Base-by-base conservation (phyloP, 176 grass and related monocot species). In the Aegilops sharonensis region DNA sequence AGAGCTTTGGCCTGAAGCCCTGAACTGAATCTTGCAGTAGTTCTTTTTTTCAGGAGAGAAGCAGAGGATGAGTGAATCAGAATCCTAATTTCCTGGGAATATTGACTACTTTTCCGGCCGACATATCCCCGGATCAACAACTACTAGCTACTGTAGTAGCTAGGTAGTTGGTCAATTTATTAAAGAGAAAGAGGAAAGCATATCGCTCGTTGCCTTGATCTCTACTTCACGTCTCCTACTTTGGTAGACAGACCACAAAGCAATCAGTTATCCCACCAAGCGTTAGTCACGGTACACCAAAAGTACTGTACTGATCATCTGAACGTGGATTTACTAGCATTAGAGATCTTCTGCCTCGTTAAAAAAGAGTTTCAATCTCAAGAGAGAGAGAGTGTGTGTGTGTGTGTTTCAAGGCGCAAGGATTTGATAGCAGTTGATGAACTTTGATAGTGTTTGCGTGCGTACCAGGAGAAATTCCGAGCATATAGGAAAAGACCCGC, bases 211-310 rank as follows among this genome's bases (percentile, higher is more conserved):
- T 87, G 67, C 75, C 80, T 87, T 91, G 60, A 17, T 91, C 80
- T 84, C 75, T 50, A 91, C 85, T 87, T 84, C 80, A 90, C 67
- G 75, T 23, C 10, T 43, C 74, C 21, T 6, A n/a, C 40, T 88
- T 54, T 14, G 59, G 23, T 30, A 64, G n/a, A 3, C n/a, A 75
- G 34, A n/a, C 42, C 29, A 5, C 63, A 39, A 59, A 59, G 56
- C 56, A 59, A 59, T 59, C 56, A 63, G 39, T 31, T 34, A 72
- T 67, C 23, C 68, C 42, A 30, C 9, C 39, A 11, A 4, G 8
- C 29, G 9, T 39, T 20, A 13, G 43, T 47, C 9, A 45, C 9
- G 7, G 61, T 17, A 80, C 11, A 9, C 34, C 18, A 32, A 30
- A 75, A 81, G 9, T 32, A 14, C 25, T 20, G 20, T 47, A 7